Conservation (phyloP, 768 basidiomycete genomes). For the Clavaria fumosa region DNA sequence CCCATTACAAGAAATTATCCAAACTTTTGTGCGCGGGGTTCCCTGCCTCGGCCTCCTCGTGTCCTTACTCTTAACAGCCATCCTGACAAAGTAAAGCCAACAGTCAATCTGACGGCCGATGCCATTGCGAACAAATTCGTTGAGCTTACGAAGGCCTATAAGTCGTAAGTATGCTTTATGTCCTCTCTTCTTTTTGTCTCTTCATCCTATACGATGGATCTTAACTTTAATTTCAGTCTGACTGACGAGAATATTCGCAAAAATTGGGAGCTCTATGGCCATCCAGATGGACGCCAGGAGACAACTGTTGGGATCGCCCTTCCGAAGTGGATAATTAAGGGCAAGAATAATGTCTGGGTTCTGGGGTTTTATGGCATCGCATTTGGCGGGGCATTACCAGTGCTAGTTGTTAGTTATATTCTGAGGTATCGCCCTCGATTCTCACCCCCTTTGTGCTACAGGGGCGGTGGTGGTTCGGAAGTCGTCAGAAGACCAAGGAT, state of each 20-base stretch:
- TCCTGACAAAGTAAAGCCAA: constrained; percentile 87
- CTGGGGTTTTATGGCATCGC: constrained; percentile 74
- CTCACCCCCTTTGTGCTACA: constrained; percentile 13
- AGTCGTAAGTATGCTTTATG: constrained; percentile 43
- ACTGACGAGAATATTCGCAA: constrained; percentile 87
- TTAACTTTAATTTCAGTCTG: constrained; percentile 45
- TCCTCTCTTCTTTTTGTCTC: no score
- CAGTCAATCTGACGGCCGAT: constrained; percentile 73
- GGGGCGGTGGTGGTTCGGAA: constrained; percentile 97
- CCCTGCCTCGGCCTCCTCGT: neutral
- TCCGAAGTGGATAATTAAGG: constrained; percentile 85
- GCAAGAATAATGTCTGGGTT: constrained; percentile 84
- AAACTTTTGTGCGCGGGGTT: constrained; percentile 50
- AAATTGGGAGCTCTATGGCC: constrained; percentile 79
- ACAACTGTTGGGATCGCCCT: constrained; percentile 90
- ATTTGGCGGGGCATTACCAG: constrained; percentile 79
- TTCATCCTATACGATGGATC: no score
- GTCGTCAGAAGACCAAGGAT: constrained; percentile 79
- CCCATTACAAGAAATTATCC: constrained; percentile 86
- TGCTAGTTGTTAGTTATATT: constrained; percentile 46
- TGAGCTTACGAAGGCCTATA: constrained; percentile 93
- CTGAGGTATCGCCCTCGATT: neutral
- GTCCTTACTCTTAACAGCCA: constrained; percentile 37
- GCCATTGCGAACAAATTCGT: constrained; percentile 79
- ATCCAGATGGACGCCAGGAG: constrained; percentile 95